Percentiles rank a stretch among this genome's conserved stretches.
phyloP scores from a whole-genome alignment of 2,329 filamentous ascomycete genomes.

The Pseudocercospora ulei region DNA sequence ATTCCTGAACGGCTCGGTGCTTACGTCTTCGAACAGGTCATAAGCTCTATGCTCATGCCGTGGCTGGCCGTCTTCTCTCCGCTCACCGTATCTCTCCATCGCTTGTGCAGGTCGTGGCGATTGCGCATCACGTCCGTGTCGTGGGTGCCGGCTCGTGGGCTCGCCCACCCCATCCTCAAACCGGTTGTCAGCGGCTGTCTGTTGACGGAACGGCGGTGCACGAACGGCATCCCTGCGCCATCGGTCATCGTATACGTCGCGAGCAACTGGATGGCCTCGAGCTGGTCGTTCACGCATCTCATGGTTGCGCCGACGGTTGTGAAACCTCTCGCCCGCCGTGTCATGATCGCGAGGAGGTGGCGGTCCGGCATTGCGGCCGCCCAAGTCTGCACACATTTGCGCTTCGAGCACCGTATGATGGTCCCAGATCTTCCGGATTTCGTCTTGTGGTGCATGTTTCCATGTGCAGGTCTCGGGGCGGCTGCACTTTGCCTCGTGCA shows the following conservation, averaged over 20 bases:
- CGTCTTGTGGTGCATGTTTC: slow-evolving; percentile 19
- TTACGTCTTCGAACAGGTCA: neutral
- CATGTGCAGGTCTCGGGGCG: slow-evolving; percentile 14
- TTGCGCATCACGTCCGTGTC: neutral
- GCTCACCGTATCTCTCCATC: neutral
- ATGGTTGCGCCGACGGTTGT: no score
- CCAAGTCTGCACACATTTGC: neutral
- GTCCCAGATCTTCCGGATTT: slow-evolving; percentile 20
- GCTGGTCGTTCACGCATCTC: no score
- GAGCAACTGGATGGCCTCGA: neutral
- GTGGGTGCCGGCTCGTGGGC: neutral
- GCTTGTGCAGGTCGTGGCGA: neutral
- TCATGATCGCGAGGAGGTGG: neutral
- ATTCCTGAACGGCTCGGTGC: neutral
- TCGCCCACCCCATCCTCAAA: neutral
- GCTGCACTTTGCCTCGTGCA: slow-evolving; percentile 14
- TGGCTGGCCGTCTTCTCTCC: neutral
- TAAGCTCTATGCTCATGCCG: neutral
- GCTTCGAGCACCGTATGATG: slow-evolving; percentile 7
- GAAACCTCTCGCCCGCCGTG: neutral
- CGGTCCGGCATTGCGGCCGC: slow-evolving; percentile 1
- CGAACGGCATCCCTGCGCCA: neutral
- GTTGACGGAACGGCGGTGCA: neutral
- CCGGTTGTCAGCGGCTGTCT: no score
- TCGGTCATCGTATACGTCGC: neutral